phyloP scores from a whole-genome alignment of 176 grass and related monocot genomes.

The Carex cristatella region DNA sequence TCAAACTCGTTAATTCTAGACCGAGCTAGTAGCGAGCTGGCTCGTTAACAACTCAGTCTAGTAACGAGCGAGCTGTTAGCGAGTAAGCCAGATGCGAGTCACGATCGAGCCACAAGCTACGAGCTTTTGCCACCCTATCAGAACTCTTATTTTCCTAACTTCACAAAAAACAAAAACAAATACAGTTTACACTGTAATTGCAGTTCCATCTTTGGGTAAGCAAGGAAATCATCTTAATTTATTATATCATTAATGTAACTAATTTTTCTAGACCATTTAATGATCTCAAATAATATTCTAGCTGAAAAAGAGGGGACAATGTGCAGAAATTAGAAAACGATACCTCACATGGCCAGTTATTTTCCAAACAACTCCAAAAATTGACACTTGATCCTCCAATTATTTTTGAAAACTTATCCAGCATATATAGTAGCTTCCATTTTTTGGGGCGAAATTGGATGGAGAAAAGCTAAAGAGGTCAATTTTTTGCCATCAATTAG shows the following conservation, averaged over 20 bases:
- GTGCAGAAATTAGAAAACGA: conserved; percentile 21
- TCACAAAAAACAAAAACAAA: background rate
- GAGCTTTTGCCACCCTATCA: too few species aligned
- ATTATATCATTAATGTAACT: background rate
- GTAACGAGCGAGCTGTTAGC: too few species aligned
- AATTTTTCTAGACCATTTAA: background rate
- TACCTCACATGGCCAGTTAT: conserved; percentile 19
- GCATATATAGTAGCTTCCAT: background rate
- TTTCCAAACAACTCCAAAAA: conserved; percentile 11
- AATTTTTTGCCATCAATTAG: conserved; percentile 20
- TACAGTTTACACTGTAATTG: too few species aligned
- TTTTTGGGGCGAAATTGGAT: conserved; percentile 5
- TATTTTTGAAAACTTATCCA: background rate
- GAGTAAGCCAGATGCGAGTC: too few species aligned
- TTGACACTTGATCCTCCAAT: conserved; percentile 28
- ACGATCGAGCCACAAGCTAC: too few species aligned
- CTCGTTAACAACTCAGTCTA: too few species aligned
- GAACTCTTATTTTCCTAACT: too few species aligned
- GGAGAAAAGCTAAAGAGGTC: background rate
- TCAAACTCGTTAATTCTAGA: too few species aligned
- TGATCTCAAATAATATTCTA: background rate
- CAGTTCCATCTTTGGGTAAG: background rate
- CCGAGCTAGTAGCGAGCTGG: too few species aligned
- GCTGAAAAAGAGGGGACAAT: background rate
- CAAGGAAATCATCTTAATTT: background rate